Conservation (phyloP, 495 filamentous ascomycete species). For the Penicillium coffeae region DNA sequence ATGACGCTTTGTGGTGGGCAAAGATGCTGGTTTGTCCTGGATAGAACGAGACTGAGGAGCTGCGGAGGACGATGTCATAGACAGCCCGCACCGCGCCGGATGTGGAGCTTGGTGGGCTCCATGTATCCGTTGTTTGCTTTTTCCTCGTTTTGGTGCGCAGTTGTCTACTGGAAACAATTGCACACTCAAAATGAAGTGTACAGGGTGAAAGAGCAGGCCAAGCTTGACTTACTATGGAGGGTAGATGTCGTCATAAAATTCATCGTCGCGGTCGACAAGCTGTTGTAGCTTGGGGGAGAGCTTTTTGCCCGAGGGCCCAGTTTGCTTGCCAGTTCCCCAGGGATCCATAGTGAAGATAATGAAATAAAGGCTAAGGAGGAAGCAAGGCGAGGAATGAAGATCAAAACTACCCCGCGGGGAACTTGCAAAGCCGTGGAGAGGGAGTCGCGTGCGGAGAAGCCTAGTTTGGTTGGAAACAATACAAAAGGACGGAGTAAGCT, state of each 20-base stretch:
- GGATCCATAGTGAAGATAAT: background rate
- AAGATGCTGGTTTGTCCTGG: conserved; percentile 5
- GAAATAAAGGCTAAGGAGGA: background rate
- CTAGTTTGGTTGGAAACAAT: background rate
- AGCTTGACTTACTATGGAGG: conserved; percentile 68
- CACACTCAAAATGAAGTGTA: background rate
- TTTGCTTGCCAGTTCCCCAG: background rate
- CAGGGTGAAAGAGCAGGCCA: background rate
- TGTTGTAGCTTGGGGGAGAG: conserved; percentile 69
- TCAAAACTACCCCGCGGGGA: background rate
- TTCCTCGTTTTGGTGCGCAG: background rate
- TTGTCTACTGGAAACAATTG: background rate
- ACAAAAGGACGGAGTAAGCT: background rate
- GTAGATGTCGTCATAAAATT: conserved; percentile 72
- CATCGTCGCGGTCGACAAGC: conserved; percentile 72
- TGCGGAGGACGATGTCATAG: background rate
- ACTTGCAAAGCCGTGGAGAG: background rate
- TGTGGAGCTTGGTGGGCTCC: background rate
- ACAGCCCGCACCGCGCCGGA: background rate
- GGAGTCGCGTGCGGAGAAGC: background rate
- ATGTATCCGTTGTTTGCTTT: background rate
- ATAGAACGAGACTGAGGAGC: background rate
- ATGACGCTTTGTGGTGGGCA: background rate
- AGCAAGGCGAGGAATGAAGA: background rate
- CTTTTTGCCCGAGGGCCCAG: conserved; percentile 34